Evolutionary conservation across 164 flowering plant genomes (phyloP).

Genomic region (Paratinospora sagittata): DNA sequence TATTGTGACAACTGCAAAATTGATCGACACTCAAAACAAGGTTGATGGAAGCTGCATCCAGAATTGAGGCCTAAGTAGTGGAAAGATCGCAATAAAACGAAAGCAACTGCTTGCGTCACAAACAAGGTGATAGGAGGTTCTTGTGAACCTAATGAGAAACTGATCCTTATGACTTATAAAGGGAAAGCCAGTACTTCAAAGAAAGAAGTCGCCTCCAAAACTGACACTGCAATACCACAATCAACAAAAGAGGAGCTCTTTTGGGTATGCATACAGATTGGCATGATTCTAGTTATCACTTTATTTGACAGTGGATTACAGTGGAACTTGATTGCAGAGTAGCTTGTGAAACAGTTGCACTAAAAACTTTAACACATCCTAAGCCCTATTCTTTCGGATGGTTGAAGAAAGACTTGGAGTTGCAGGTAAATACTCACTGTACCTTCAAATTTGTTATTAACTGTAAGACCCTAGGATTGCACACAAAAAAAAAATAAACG

Average conservation of each 20-base stretch:
- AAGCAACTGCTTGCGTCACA: neutral
- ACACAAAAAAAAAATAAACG: too few relatives aligned
- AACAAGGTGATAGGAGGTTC: neutral
- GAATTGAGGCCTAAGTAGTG: constrained; percentile 2
- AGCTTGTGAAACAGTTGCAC: neutral
- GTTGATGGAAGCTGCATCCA: constrained; percentile 1
- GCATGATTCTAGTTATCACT: neutral
- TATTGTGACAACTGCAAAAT: neutral
- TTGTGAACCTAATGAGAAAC: neutral
- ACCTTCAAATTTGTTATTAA: constrained; percentile 6
- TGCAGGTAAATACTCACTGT: neutral
- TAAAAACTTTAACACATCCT: neutral
- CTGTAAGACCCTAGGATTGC: too few relatives aligned
- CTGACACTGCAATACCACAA: neutral
- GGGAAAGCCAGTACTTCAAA: neutral
- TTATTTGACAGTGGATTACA: neutral
- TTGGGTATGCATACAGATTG: neutral
- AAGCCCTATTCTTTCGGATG: constrained; percentile 4
- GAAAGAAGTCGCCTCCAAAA: neutral
- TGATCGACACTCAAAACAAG: neutral
- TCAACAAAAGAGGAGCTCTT: constrained; percentile 1
- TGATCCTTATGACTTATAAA: neutral
- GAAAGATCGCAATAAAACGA: neutral
- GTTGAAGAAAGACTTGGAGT: neutral
- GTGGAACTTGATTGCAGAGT: neutral